phyloP scores from a whole-genome alignment of 2,329 filamentous ascomycete species.

The Tolypocladium pustulatum region DNA sequence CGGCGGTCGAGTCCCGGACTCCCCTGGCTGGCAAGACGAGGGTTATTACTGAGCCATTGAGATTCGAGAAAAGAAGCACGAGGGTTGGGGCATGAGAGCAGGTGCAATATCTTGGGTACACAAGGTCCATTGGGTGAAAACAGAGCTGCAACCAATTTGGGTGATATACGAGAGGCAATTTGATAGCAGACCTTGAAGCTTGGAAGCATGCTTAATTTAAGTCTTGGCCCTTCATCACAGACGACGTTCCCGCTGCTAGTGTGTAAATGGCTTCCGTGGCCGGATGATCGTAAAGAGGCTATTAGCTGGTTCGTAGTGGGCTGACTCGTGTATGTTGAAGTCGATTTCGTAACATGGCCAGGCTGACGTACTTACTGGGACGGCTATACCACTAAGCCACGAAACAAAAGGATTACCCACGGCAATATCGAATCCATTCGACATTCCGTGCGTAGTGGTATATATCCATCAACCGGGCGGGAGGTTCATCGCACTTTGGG shows the following conservation, averaged over 20 bases:
- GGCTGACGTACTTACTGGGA: too few species aligned
- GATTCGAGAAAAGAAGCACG: background rate
- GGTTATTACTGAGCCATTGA: background rate
- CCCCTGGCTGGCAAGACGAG: background rate
- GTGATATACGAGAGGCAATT: background rate
- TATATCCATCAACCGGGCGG: too few species aligned
- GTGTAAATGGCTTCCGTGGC: background rate
- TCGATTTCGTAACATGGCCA: background rate
- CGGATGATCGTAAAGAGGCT: background rate
- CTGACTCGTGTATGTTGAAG: background rate
- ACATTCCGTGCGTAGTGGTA: too few species aligned
- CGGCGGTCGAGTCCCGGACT: background rate
- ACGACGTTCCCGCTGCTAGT: background rate
- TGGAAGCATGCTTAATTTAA: background rate
- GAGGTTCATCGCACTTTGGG: too few species aligned
- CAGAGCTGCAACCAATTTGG: background rate
- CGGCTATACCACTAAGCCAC: too few species aligned
- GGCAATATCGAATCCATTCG: too few species aligned
- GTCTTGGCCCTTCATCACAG: background rate
- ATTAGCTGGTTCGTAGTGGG: too few species aligned
- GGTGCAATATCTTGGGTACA: background rate
- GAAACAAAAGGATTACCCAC: too few species aligned
- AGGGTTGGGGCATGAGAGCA: background rate
- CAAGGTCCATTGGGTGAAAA: background rate
- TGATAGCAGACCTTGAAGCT: background rate